Base-by-base conservation (phyloP, 805 yeast species). In the Lipomyces oligophaga region DNA sequence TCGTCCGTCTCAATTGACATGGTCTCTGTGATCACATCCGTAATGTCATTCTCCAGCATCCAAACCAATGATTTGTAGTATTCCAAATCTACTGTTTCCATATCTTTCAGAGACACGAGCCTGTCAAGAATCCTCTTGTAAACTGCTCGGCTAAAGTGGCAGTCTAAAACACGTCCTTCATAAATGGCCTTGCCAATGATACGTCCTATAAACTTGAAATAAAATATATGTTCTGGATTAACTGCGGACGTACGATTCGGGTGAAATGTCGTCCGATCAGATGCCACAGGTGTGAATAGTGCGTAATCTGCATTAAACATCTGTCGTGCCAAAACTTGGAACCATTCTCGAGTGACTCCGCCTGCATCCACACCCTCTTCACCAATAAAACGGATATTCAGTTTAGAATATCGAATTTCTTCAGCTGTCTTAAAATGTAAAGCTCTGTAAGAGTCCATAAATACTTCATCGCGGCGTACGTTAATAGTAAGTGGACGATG, bases 291-390 rank as follows among this genome's bases (percentile, higher is more conserved):
- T 0, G 83, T 73, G 63, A 90, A 93, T 52, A 93, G 69, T 0
- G 96, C 97, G 68, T 88, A 88, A 60, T 87, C 95, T 0, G 97
- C 94, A 63, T 90, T 88, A 68, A 93, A 87, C 86, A 93, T 89
- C 63, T 90, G 97, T 52, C 96, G 74, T 0, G 96, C 81, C 38
- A 93, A 67, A 4, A 89, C 95, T 63, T 89, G 97, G 61, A 83
- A 89, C 98, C 98, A 93, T 64, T 93, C 99, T 60, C 99, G 74
- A 0, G 97, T 85, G 13, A 93, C 81, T 33, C 99, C 99, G 57
- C 99, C 99, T 2, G 96, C 98, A 72, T 93, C 99, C 39, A 93
- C 85, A 57, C 97, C 99, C 44, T 83, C 83, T 65, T 93, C 99
- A 1, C 95, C 96, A 53, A 80, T 80, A 69, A 93, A 93, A n/a